Evolutionary conservation across 495 filamentous ascomycete genomes (phyloP), one percentile per base, ranked within the genome.

Genomic region (Aspergillus nanangensis): DNA sequence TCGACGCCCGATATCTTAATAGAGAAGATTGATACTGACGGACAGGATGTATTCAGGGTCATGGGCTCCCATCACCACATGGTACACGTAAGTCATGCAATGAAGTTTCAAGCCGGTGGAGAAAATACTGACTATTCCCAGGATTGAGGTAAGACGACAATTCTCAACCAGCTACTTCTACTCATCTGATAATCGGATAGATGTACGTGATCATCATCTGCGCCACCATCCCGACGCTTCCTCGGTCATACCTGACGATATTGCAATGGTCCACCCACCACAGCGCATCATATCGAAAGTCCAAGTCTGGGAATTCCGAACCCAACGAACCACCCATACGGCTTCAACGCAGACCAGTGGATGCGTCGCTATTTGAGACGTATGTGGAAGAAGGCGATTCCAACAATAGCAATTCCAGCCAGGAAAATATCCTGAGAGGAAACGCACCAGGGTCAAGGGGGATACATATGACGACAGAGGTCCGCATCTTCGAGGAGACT

Each of bases 151-250:
- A n/a, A n/a, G n/a, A n/a, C n/a, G n/a, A n/a, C n/a, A n/a, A n/a
- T n/a, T n/a, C n/a, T n/a, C n/a, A n/a, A n/a, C n/a, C n/a, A n/a
- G n/a, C n/a, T n/a, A n/a, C n/a, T n/a, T n/a, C n/a, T n/a, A n/a
- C n/a, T n/a, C n/a, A n/a, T 38, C 35, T 15, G 2, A 38, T 3
- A 38, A 38, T n/a, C n/a, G 3, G 8, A n/a, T 22, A 50, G 41
- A 51, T 51, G 48, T 51, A 51, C 20, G 36, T 51, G 9, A 45
- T 51, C 18, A 51, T 51, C 14, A 41, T 51, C 27, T 51, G 48
- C 19, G 48, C 48, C 3, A 45, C 41, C n/a, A 15, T 51, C 3
- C 48, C 48, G 3, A 51, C 48, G 27, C 48, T 45, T 7, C 48
- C 34, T 4, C 41, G 41, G 20, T 39, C 41, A 3, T 51, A 51